Evolutionary conservation across 2,329 filamentous ascomycete species (phyloP), one percentile per base, ranked within the genome.

Genomic region (Teratosphaeria epicoccoides): DNA sequence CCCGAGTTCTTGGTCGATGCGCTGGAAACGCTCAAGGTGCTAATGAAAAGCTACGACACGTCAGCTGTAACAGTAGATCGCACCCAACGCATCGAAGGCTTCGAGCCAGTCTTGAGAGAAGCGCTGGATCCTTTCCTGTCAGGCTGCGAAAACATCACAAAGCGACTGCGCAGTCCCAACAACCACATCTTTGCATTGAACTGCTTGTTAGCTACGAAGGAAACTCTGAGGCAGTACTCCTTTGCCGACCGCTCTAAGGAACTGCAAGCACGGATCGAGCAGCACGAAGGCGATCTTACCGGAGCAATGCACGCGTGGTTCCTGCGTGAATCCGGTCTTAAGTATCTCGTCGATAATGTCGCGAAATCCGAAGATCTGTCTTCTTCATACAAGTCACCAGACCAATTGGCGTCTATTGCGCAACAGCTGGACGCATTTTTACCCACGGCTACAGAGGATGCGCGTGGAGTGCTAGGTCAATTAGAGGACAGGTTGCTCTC

Each of bases 371-470:
- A 62, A 4, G 57, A 61, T 24, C 54, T 65, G 7, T 52, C 56
- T 6, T 58, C 62, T 2, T 60, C 57, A 6, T 64, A 63, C 52
- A 59, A 59, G 48, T 57, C 63, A 46, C 61, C 63, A 2, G 46
- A 51, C 6, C 57, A 71, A 25, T 73, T 97, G n/a, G 71, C 78
- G 1, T 71, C 75, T 47, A 82, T 84, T 2, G 87, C 87, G 61
- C 87, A 90, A 61, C 79, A 77, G 40, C 75, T 98, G 6, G 93
- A 98, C 63, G 83, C 88, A 55, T 98, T 97, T 70, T 74, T 98
- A 23, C 90, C 93, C 0, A 94, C 88, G 1, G 93, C 91, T 2
- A 76, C 95, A 25, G 91, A 96, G 76, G 93, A 98, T 66, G 90
- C 90, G 2, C 82, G 87, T 60, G 86, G 93, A 48, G 87, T 88